Percentiles rank a stretch among this genome's conserved stretches.
Evolutionary conservation across 257 asterid species (phyloP).

Genomic region (Primulina eburnea): DNA sequence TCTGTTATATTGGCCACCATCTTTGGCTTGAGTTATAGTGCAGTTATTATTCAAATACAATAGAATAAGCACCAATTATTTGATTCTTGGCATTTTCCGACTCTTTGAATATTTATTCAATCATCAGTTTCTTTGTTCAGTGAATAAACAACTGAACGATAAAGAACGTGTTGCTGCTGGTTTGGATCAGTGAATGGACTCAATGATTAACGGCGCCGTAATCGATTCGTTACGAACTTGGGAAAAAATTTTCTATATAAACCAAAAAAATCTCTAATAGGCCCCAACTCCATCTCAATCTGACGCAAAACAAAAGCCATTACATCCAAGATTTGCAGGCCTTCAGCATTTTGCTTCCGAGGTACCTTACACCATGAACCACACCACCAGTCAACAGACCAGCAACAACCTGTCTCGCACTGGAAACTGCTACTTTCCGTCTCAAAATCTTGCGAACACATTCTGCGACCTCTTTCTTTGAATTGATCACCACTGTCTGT

Average conservation of each 20-base stretch:
- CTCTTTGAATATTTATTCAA: background rate
- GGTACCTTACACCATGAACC: slow-evolving; percentile 62
- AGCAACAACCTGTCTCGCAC: slow-evolving; percentile 84
- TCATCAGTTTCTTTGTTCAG: slow-evolving; percentile 33
- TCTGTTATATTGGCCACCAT: background rate
- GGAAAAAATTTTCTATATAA: too few species aligned
- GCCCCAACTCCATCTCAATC: background rate
- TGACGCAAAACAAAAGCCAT: background rate
- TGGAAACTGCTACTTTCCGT: slow-evolving; percentile 77
- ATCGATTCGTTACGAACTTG: too few species aligned
- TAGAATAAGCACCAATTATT: background rate
- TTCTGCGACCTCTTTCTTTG: slow-evolving; percentile 69
- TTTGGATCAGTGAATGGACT: slow-evolving; percentile 27
- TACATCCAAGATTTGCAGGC: slow-evolving; percentile 73
- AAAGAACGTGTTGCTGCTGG: slow-evolving; percentile 97
- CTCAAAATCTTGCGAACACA: slow-evolving; percentile 61
- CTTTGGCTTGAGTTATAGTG: background rate
- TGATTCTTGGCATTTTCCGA: background rate
- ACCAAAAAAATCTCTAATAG: background rate
- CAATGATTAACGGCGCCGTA: too few species aligned
- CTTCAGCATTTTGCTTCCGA: slow-evolving; percentile 68
- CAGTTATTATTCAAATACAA: background rate
- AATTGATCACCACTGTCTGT: slow-evolving; percentile 39
- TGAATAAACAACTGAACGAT: slow-evolving; percentile 91
- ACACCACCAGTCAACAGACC: slow-evolving; percentile 83